Evolutionary conservation across 2,329 filamentous ascomycete species (phyloP).

Genomic region (Alternaria hordeiaustralica): DNA sequence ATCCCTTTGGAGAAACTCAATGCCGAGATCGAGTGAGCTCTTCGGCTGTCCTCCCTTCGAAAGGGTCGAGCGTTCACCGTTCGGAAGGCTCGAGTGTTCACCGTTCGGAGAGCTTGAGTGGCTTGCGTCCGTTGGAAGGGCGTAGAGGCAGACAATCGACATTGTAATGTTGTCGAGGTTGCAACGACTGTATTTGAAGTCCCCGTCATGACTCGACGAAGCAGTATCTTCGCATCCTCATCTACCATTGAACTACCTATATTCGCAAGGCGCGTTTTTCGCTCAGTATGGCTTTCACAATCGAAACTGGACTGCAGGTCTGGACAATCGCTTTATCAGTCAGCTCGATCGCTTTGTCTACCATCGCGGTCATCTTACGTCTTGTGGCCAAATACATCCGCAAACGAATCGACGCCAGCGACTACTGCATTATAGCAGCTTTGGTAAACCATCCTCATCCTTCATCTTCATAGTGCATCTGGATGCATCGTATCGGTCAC

Average conservation of each 20-base stretch:
- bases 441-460: not conserved
- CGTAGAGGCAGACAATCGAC: not conserved
- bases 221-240: not conserved
- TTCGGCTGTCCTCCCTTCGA: not conserved
- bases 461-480: not conserved
- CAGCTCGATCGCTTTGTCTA: not conserved
- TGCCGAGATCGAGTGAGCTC: not conserved
- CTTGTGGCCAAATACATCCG: not conserved
- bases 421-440: not conserved
- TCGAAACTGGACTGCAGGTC: not conserved
- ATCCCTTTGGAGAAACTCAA: not conserved
- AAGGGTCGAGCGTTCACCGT: not conserved
- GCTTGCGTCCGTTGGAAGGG: not conserved
- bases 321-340: not conserved
- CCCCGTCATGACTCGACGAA: not conserved
- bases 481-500: not conserved
- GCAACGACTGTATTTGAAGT: not conserved
- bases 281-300: not conserved
- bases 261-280: not conserved
- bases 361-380: not conserved
- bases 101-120: not conserved
- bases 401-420: not conserved
- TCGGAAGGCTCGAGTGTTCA: too few species aligned
- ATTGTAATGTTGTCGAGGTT: not conserved
- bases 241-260: not conserved